Percentiles rank a stretch among this genome's conserved stretches.
These are phyloP conservation scores for Drechslerella coelobrocha DNA, from an alignment of 2,329 filamentous ascomycete species.

Conservation along the genomic window DNA sequence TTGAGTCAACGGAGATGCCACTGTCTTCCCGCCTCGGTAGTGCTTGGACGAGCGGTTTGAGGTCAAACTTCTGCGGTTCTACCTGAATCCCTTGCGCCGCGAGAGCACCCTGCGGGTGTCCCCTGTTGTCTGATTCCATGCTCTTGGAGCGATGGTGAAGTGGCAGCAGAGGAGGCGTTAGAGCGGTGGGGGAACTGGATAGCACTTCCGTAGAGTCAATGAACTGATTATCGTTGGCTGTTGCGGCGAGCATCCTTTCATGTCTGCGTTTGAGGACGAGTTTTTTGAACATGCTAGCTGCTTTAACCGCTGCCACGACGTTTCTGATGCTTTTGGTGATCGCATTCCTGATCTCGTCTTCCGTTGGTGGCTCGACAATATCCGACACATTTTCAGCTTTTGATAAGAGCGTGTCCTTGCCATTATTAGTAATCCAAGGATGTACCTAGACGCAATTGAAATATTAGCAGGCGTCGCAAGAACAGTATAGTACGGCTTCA, in stretches of 20 bases:
- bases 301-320: slow-evolving; percentile 85
- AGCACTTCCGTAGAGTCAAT: slow-evolving; percentile 23
- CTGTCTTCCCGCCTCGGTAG: slow-evolving; percentile 52
- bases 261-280: slow-evolving; percentile 52
- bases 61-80: slow-evolving; percentile 57
- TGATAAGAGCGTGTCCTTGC: slow-evolving; percentile 77
- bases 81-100: slow-evolving; percentile 65
- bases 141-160: slow-evolving; percentile 59
- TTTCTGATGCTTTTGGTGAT: slow-evolving; percentile 90
- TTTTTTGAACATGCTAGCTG: slow-evolving; percentile 83
- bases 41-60: slow-evolving; percentile 47
- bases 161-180: slow-evolving; percentile 26
- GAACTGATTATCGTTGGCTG: slow-evolving; percentile 13
- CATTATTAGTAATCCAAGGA: slow-evolving; percentile 86
- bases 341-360: slow-evolving; percentile 86
- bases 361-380: slow-evolving; percentile 81
- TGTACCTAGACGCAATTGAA: slow-evolving; percentile 69
- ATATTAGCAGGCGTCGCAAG: not conserved
- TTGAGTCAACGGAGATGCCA: slow-evolving; percentile 35
- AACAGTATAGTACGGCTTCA: slow-evolving; percentile 56
- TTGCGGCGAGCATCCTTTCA: slow-evolving; percentile 34
- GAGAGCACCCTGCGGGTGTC: slow-evolving; percentile 62
- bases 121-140: slow-evolving; percentile 63
- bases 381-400: slow-evolving; percentile 85
- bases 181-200: slow-evolving; percentile 38